Evolutionary conservation across 768 basidiomycete species (phyloP).

Genomic region (Sporobolomyces pararoseus): DNA sequence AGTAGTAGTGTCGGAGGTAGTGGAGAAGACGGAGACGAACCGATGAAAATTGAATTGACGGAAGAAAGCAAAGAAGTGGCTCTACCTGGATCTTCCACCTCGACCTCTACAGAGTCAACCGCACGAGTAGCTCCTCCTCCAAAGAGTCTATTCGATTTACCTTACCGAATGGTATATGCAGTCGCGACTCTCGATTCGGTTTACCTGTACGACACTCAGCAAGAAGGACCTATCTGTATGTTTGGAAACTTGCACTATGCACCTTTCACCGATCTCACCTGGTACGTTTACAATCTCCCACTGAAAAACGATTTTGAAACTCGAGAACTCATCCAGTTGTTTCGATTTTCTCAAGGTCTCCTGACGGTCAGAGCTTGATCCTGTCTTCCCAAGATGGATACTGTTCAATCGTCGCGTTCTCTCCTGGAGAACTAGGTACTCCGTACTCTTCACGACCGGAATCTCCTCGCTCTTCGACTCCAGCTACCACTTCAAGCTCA

Average conservation of each 20-base stretch:
- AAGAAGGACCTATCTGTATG: constrained; percentile 82
- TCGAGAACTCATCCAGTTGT: neutral
- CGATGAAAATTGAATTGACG: constrained; percentile 4
- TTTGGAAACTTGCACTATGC: constrained; percentile 94
- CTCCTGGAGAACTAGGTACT: constrained; percentile 71
- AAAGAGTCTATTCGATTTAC: constrained; percentile 75
- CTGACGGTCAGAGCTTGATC: constrained; percentile 88
- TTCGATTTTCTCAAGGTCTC: constrained; percentile 63
- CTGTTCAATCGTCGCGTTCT: constrained; percentile 90
- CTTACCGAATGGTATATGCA: constrained; percentile 90
- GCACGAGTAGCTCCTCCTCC: constrained; percentile 3
- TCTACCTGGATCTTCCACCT: constrained; percentile 60
- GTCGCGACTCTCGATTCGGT: constrained; percentile 96
- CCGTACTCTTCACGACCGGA: constrained; percentile 56
- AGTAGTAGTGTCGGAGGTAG: constrained; percentile 30
- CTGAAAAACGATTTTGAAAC: neutral
- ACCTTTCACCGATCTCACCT: constrained; percentile 93
- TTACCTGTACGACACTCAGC: constrained; percentile 93
- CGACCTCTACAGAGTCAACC: constrained; percentile 52
- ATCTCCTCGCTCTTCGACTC: neutral
- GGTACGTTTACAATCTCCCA: constrained; percentile 58
- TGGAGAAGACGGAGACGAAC: constrained; percentile 19
- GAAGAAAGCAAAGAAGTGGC: constrained; percentile 51
- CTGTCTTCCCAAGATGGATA: constrained; percentile 93
- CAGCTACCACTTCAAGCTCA: neutral